Evolutionary conservation across 495 filamentous ascomycete genomes (phyloP).

Genomic region (Delitschia confertaspora): DNA sequence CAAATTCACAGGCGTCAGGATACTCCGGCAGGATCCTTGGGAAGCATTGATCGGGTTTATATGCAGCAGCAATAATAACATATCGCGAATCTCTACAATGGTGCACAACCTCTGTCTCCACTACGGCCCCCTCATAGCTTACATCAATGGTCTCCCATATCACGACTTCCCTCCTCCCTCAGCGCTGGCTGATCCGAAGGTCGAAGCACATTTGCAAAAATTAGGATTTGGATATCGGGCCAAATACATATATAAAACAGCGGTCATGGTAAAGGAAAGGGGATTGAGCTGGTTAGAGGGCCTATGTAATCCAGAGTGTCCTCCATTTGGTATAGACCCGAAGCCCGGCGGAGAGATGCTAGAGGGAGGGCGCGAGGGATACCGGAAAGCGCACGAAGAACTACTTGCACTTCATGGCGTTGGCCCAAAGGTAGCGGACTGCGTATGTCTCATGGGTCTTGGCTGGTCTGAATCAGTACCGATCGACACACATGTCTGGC

Average conservation of each 20-base stretch:
- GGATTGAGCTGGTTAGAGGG: conserved; percentile 65
- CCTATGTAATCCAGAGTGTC: conserved; percentile 67
- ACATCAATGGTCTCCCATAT: conserved; percentile 60
- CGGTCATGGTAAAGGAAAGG: conserved; percentile 55
- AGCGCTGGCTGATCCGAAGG: conserved; percentile 54
- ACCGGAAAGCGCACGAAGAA: conserved; percentile 72
- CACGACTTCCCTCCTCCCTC: conserved; percentile 80
- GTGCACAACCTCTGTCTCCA: conserved; percentile 82
- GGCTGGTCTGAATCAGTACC: conserved; percentile 96
- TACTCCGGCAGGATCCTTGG: conserved; percentile 92
- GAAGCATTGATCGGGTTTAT: conserved; percentile 91
- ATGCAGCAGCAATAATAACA: conserved; percentile 98
- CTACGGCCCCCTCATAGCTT: conserved; percentile 70
- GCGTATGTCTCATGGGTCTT: conserved; percentile 91
- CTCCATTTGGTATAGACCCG: conserved; percentile 44
- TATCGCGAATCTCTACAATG: conserved; percentile 89
- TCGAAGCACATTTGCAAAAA: conserved; percentile 68
- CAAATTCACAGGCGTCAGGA: conserved; percentile 85
- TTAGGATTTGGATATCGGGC: conserved; percentile 94
- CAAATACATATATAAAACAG: conserved; percentile 81
- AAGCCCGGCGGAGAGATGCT: conserved; percentile 43
- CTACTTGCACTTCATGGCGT: conserved; percentile 74
- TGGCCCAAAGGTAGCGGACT: conserved; percentile 94
- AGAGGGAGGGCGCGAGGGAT: conserved; percentile 55
- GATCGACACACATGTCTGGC: conserved; percentile 96